A percentile compares a stretch with the other conserved stretches of the same genome.
phyloP scores from a whole-genome alignment of 2,329 filamentous ascomycete genomes.

The Exophiala aquamarina region DNA sequence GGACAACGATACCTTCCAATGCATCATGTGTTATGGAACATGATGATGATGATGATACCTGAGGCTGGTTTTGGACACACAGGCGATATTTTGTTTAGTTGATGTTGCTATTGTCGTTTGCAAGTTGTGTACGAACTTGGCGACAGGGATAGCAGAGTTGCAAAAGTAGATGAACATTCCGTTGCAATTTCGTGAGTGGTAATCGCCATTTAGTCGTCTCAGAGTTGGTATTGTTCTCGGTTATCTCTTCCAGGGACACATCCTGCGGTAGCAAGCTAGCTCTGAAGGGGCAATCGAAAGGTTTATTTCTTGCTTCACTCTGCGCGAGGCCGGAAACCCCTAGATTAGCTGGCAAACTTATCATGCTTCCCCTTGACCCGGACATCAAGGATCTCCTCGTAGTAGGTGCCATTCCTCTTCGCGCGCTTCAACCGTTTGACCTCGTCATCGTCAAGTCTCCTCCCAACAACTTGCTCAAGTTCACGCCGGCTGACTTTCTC shows the following conservation, averaged over 20 bases:
- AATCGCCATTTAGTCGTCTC: no score
- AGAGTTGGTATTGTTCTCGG: no score
- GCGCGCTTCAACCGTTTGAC: slow-evolving; percentile 80
- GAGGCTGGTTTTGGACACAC: background rate
- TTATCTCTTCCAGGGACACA: no score
- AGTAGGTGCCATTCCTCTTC: slow-evolving; percentile 81
- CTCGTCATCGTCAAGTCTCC: slow-evolving; percentile 79
- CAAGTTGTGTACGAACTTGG: no score
- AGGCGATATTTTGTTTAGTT: no score
- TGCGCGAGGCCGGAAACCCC: no score
- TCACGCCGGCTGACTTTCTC: slow-evolving; percentile 86
- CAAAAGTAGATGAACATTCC: background rate
- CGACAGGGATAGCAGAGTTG: background rate
- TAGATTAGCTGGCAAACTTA: slow-evolving; percentile 59
- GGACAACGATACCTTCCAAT: background rate
- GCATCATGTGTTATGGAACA: no score
- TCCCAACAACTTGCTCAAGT: slow-evolving; percentile 76
- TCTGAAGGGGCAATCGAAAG: background rate
- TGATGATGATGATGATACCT: no score
- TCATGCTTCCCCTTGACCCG: slow-evolving; percentile 93
- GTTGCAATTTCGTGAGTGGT: background rate
- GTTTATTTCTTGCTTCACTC: background rate
- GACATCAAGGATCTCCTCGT: slow-evolving; percentile 80
- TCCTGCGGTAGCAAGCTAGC: background rate
- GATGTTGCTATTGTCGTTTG: no score